Conservation (phyloP, 148 eudicot species). For the Limonium bicolor region DNA sequence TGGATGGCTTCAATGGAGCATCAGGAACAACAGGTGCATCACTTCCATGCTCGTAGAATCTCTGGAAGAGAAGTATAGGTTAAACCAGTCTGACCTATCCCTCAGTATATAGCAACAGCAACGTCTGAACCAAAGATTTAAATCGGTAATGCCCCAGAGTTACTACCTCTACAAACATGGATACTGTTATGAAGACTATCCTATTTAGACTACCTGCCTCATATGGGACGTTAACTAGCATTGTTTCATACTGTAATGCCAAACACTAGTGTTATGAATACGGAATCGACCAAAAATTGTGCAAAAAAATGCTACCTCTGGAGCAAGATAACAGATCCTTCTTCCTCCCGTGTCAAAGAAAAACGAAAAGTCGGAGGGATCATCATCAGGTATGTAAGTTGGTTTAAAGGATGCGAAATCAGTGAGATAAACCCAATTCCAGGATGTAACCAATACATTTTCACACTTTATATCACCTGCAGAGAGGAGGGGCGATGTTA, state of each 20-base stretch:
- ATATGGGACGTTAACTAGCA: too few species aligned
- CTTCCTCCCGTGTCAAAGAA: constrained; percentile 97
- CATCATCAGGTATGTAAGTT: constrained; percentile 93
- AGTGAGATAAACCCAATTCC: constrained; percentile 97
- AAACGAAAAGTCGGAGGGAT: constrained; percentile 95
- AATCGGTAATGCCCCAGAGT: too few species aligned
- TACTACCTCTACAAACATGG: too few species aligned
- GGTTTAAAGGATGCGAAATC: constrained; percentile 99
- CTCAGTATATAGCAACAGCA: too few species aligned
- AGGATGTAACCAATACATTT: constrained; percentile 96
- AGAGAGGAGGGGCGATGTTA: neutral
- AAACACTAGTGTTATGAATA: too few species aligned
- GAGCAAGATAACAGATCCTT: constrained; percentile 96
- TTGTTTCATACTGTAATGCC: too few species aligned
- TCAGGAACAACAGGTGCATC: constrained; percentile 74
- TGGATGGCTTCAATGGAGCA: constrained; percentile 74
- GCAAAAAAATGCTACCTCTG: constrained; percentile 48
- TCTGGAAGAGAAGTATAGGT: constrained; percentile 29
- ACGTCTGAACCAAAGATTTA: too few species aligned
- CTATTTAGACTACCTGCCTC: too few species aligned
- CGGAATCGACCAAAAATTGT: neutral
- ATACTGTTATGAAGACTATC: too few species aligned
- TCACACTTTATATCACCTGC: constrained; percentile 97
- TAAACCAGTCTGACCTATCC: too few species aligned
- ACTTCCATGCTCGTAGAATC: constrained; percentile 96